Base-by-base conservation (phyloP, 768 basidiomycete genomes). In the Lyophyllum shimeji region DNA sequence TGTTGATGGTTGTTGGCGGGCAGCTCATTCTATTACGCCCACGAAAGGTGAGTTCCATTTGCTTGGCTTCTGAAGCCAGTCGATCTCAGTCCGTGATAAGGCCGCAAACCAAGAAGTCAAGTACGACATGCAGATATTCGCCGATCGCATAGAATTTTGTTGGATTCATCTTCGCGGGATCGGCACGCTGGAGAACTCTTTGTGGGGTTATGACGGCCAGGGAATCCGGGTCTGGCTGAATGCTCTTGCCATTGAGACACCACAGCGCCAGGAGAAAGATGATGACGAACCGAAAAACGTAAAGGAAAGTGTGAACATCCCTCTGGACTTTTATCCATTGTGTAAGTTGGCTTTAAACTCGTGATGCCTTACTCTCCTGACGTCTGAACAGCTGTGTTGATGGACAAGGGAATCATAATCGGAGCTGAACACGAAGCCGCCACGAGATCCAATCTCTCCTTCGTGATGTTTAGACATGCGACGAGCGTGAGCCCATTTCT, bases 391-490 rank as follows among this genome's bases (percentile, higher is more conserved):
- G 96, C 96, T 55, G 94, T 95, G 7, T 81, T 99, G 23, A 98
- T 98, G 95, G 95, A 98, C 70, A 99, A 98, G 67, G 96, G 95
- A 0, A 97, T 99, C 61, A 94, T 99, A 60, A 95, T 98, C 62
- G 96, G 96, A 7, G 92, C 90, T 24, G 95, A 98, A 61, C 85
- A 95, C 55, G 96, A 99, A 69, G 82, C 84, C 2, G 87, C 85
- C 2, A 79, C 87, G 15, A 81, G 91, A 51, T 73, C 79, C 23
- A 90, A 87, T 54, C 74, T 98, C 8, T 84, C 94, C 1, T 97
- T 97, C 67, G 87, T 89, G 13, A 87, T 95, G 75, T 98, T 96
- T 73, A 82, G 94, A 49, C 90, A 96, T 70, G 82, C 89, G 18
- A 97, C 94, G 0, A 93, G 89, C 62, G 94, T 95, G 63, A 61